phyloP scores from a whole-genome alignment of 192 early-diverging fungal species.

The Entomortierella chlamydospora region DNA sequence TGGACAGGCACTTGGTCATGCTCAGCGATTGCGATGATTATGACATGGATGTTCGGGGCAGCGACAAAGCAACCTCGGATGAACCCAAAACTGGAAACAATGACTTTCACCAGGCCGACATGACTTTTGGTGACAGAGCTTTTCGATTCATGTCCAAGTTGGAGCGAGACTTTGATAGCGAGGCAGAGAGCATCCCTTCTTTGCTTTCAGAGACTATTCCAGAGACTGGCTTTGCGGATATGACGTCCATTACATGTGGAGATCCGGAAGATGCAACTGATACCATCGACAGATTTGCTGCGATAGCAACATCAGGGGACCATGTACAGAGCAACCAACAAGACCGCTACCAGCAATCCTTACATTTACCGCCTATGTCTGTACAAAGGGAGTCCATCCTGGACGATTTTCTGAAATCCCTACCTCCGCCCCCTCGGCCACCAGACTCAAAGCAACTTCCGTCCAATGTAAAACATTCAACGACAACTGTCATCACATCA shows the following conservation, averaged over 20 bases:
- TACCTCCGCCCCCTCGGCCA: constrained; percentile 13
- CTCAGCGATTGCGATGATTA: constrained; percentile 25
- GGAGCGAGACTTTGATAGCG: constrained; percentile 18
- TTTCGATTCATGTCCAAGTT: constrained; percentile 27
- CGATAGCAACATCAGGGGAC: neutral
- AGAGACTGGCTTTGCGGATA: constrained; percentile 12
- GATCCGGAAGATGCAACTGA: neutral
- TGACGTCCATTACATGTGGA: constrained; percentile 9
- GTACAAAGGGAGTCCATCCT: constrained; percentile 14
- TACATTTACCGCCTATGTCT: neutral
- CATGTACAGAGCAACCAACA: neutral
- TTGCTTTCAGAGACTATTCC: constrained; percentile 33
- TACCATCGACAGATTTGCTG: neutral
- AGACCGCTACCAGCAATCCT: neutral
- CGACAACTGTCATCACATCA: neutral
- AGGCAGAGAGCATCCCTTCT: constrained; percentile 1
- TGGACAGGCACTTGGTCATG: constrained; percentile 19
- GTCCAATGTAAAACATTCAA: neutral
- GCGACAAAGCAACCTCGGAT: too few species aligned
- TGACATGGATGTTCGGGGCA: neutral
- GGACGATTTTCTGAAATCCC: constrained; percentile 23
- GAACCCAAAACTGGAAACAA: neutral
- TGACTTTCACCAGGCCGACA: constrained; percentile 5
- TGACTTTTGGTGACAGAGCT: constrained; percentile 21
- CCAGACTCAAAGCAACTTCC: neutral